Base-by-base conservation (phyloP, 805 yeast species). In the Starmera dryadoides region DNA sequence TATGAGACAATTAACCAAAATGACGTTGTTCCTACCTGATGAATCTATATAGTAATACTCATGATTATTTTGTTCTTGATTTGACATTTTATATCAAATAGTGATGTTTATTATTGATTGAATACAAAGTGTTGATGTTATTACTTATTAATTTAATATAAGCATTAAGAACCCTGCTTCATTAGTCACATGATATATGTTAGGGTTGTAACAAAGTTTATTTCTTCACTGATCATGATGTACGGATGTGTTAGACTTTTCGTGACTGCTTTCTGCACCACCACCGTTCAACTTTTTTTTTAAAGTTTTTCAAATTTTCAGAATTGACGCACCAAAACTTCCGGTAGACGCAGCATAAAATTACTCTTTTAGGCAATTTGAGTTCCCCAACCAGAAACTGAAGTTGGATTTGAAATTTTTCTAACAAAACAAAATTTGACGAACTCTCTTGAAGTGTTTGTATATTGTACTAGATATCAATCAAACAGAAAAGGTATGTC, bases 1-100 rank as follows among this genome's bases (percentile, higher is more conserved):
- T n/a, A n/a, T n/a, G n/a, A n/a, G n/a, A n/a, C n/a, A n/a, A n/a
- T n/a, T n/a, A n/a, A n/a, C n/a, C n/a, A n/a, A n/a, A n/a, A n/a
- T n/a, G n/a, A n/a, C n/a, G n/a, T n/a, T n/a, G n/a, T n/a, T 53
- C 15, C 18, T 33, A 35, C 48, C 44, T 2, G 55, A 42, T 6
- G 67, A 60, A 45, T 66, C 72, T 25, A 67, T 60, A 49, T 61
- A 67, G 43, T 66, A 65, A 45, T 63, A 67, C 41, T 59, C 58
- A 11, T 17, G 20, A 15, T 30, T n/a, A 5, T 30, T 58, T 55
- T 37, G 52, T 31, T 34, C 53, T 50, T 38, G 54, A 47, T 23
- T 6, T 6, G 5, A 25, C 42, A 37, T 34, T 38, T 32, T 40
- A 12, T 41, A 6, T n/a, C 15, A 8, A 16, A 12, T 15, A n/a